These are phyloP conservation scores for Fistulinella prunicolor DNA, from an alignment of 768 basidiomycete species.

Conservation along the genomic window DNA sequence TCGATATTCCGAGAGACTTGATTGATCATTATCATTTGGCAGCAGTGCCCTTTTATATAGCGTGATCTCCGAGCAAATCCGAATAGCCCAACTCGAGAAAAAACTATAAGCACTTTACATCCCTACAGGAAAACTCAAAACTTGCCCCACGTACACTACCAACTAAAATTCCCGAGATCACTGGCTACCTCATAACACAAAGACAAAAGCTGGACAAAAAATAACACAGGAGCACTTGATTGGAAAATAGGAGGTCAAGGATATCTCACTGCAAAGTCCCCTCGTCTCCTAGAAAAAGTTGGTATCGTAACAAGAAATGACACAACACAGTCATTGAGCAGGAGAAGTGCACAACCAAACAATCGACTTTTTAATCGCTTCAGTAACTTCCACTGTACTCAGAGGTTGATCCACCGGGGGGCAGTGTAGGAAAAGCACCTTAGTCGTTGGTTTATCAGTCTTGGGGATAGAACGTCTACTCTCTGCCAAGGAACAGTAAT, in stretches of 20 bases:
- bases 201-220: not conserved
- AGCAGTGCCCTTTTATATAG: conserved; percentile 10
- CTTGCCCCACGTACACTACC: no score
- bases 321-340: conserved; percentile 8
- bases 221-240: conserved; percentile 5
- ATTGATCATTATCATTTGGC: not conserved
- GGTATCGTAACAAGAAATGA: conserved; percentile 13
- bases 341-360: conserved; percentile 48
- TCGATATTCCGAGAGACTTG: conserved; percentile 7
- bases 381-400: conserved; percentile 63
- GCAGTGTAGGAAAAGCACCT: conserved; percentile 69
- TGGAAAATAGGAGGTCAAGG: not conserved
- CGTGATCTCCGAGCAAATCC: no score
- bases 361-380: conserved; percentile 60
- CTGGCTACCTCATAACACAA: not conserved
- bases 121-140: no score
- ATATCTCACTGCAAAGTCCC: conserved; percentile 26
- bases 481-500: conserved; percentile 74
- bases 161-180: not conserved
- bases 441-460: conserved; percentile 31
- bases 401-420: conserved; percentile 65
- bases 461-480: conserved; percentile 43
- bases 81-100: no score
- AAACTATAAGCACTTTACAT: no score
- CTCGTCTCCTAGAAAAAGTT: conserved; percentile 8